Conservation (phyloP, 169 alveolate species). For the Plasmodium knowlesi region DNA sequence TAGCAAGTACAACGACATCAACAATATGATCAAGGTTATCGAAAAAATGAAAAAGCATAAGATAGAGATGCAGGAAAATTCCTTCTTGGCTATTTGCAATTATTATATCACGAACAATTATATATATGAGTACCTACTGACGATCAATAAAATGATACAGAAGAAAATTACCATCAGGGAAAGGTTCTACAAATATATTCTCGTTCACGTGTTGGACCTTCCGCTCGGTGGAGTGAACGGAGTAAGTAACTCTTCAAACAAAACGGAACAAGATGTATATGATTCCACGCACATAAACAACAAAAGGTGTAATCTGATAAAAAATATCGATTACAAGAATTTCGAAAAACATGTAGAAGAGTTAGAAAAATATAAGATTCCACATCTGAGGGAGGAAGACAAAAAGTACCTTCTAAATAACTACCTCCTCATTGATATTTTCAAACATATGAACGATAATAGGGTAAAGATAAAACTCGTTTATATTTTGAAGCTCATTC, state of each 20-base stretch:
- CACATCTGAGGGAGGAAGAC: slow-evolving; percentile 34
- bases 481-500: slow-evolving; percentile 45
- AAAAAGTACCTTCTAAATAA: slow-evolving; percentile 31
- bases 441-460: slow-evolving; percentile 56
- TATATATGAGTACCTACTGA: slow-evolving; percentile 53
- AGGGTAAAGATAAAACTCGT: slow-evolving; percentile 47
- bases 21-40: slow-evolving; percentile 33
- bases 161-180: slow-evolving; percentile 50
- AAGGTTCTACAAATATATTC: slow-evolving; percentile 44
- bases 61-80: slow-evolving; percentile 64
- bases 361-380: slow-evolving; percentile 17
- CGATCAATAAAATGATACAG: slow-evolving; percentile 74
- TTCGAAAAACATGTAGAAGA: slow-evolving; percentile 1
- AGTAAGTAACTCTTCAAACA: neutral
- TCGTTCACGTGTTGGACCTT: slow-evolving; percentile 23
- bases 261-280: neutral
- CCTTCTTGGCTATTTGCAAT: slow-evolving; percentile 60
- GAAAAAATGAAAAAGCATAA: slow-evolving; percentile 51
- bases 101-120: slow-evolving; percentile 69
- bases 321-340: slow-evolving; percentile 40
- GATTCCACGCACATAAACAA: neutral
- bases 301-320: slow-evolving; percentile 16
- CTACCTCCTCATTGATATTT: slow-evolving; percentile 50
- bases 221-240: neutral
- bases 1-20: slow-evolving; percentile 48